A percentile compares a stretch with the other conserved stretches of the same genome.
Evolutionary conservation across 495 filamentous ascomycete genomes (phyloP).

Genomic region (Margaritispora aquatica): DNA sequence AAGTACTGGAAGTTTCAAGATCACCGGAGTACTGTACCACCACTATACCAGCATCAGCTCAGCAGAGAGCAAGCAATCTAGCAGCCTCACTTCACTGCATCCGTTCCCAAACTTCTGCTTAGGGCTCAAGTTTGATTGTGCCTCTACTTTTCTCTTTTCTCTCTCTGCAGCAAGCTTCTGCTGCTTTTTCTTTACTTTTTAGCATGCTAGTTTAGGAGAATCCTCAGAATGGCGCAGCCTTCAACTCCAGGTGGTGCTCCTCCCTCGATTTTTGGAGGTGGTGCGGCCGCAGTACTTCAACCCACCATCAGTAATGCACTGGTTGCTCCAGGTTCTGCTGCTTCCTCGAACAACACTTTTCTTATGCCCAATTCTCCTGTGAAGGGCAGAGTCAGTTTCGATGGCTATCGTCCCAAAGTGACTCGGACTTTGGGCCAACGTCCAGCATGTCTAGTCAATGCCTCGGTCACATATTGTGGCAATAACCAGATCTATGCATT

Average conservation of each 20-base stretch:
- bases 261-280: constrained; percentile 20
- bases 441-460: constrained; percentile 93
- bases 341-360: constrained; percentile 69
- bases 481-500: constrained; percentile 97
- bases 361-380: constrained; percentile 78
- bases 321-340: constrained; percentile 37
- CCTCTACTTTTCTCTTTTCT: not conserved
- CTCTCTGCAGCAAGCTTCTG: not conserved
- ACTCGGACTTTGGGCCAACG: constrained; percentile 77
- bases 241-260: constrained; percentile 17
- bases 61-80: not conserved
- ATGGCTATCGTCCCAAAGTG: constrained; percentile 74
- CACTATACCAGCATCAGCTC: not conserved
- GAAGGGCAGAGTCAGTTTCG: constrained; percentile 43
- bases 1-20: not conserved
- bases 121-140: no score
- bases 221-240: constrained; percentile 22
- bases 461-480: constrained; percentile 93
- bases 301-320: constrained; percentile 7
- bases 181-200: not conserved
- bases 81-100: not conserved
- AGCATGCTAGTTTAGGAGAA: not conserved
- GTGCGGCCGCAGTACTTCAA: not conserved
- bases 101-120: not conserved
- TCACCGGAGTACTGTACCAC: not conserved